Conservation (phyloP, 225 moss, liverwort and hornwort species). For the Bryoerythrophyllum caledonicum region DNA sequence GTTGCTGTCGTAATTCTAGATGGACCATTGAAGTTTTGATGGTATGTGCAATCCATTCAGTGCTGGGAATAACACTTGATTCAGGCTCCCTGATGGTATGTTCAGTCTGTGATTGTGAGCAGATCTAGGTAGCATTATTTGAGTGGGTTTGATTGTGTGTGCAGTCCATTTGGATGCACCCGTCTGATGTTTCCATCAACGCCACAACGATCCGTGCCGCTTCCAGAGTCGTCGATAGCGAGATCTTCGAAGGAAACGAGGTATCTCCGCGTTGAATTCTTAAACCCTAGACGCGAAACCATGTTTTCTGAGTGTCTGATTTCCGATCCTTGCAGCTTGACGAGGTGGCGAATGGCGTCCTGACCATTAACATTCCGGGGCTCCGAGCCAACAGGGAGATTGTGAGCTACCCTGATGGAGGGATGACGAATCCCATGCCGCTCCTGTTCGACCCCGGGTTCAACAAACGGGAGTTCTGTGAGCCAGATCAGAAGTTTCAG, state of each 20-base stretch:
- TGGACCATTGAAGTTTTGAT: too few species aligned
- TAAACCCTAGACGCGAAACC: too few species aligned
- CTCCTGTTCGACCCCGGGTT: slow-evolving; percentile 52
- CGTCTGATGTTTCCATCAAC: slow-evolving; percentile 48
- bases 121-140: too few species aligned
- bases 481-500: slow-evolving; percentile 36
- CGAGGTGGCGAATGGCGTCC: slow-evolving; percentile 43
- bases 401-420: slow-evolving; percentile 54
- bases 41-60: too few species aligned
- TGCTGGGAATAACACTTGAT: too few species aligned
- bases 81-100: too few species aligned
- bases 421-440: slow-evolving; percentile 42
- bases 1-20: too few species aligned
- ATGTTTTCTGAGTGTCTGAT: not conserved
- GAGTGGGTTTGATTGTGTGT: too few species aligned
- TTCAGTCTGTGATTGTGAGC: too few species aligned
- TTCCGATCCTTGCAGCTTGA: slow-evolving; percentile 36
- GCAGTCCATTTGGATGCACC: too few species aligned
- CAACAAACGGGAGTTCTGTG: slow-evolving; percentile 29
- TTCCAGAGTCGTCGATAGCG: slow-evolving; percentile 45
- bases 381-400: slow-evolving; percentile 36
- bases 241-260: slow-evolving; percentile 41
- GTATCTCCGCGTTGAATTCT: slow-evolving; percentile 20
- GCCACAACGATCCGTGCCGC: slow-evolving; percentile 38
- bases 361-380: slow-evolving; percentile 55